Evolutionary conservation across 768 basidiomycete species (phyloP), one percentile per base, ranked within the genome.

Genomic region (Kwoniella shandongensis): DNA sequence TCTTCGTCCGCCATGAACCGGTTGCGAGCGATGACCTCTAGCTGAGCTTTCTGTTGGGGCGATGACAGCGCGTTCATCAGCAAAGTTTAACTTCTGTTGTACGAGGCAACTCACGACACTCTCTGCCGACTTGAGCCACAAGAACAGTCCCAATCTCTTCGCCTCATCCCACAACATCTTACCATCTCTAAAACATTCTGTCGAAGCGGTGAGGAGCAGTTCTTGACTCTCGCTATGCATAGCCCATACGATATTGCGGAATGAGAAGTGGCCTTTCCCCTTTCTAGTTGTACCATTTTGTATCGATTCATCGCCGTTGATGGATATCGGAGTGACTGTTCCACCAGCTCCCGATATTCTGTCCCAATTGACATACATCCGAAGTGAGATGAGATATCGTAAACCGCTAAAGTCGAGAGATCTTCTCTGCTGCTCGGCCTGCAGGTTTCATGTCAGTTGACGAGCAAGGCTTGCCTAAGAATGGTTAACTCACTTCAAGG

Each of bases 171-270:
- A 98, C 35, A 83, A 76, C 86, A 97, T 89, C 77, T 89, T 94
- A 0, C 85, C 87, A 35, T 83, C 83, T 4, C 22, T 20, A 66
- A 89, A 93, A 12, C 88, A 86, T 3, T 81, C 77, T 15, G 81
- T 81, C 1, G 88, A 88, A 3, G 86, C 85, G 25, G 81, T 79
- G 50, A 96, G 75, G 4, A 99, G 76, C 42, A 97, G 75, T 17
- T 88, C 90, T 68, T 99, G 92, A 69, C 86, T 89, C 76, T 96
- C 91, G 70, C 92, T 96, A 66, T 96, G 88, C 73, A 88, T 93
- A 0, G 93, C 94, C 93, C 94, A 99, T 25, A 97, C 81, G 79
- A 97, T 90, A 75, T 99, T 94, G 30, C 96, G 85, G 76, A 75
- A 75, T 2, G 72, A 70, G 40, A 76, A 61, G 4, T 67, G 65